A percentile compares a stretch with the other conserved stretches of the same genome.
Conservation (phyloP, 805 yeast species). For the Candida corydali region DNA sequence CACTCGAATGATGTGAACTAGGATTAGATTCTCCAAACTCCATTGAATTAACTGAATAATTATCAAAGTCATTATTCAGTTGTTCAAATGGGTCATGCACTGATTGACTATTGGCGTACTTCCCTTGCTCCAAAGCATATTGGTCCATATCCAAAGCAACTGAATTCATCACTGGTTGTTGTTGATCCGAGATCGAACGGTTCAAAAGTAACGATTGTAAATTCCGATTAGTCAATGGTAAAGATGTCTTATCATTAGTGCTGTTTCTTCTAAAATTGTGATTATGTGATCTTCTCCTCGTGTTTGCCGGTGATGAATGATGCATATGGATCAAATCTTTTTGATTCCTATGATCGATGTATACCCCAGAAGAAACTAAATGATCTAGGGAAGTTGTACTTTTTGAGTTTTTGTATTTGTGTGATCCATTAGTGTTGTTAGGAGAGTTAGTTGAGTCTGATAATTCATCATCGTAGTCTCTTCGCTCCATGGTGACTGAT, state of each 20-base stretch:
- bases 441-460: background rate
- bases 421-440: background rate
- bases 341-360: slow-evolving; percentile 27
- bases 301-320: slow-evolving; percentile 24
- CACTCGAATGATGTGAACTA: slow-evolving; percentile 54
- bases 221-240: slow-evolving; percentile 38
- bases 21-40: slow-evolving; percentile 59
- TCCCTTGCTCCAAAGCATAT: slow-evolving; percentile 29
- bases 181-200: slow-evolving; percentile 1
- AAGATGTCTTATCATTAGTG: background rate
- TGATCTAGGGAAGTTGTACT: slow-evolving; percentile 6
- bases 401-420: background rate
- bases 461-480: slow-evolving; percentile 1
- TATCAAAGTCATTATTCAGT: slow-evolving; percentile 7
- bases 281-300: slow-evolving; percentile 20
- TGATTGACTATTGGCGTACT: slow-evolving; percentile 10
- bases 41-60: slow-evolving; percentile 19
- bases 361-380: slow-evolving; percentile 12
- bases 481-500: slow-evolving; percentile 1
- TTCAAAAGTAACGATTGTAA: slow-evolving; percentile 23
- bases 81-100: slow-evolving; percentile 3
- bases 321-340: slow-evolving; percentile 25
- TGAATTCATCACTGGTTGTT: slow-evolving; percentile 8
- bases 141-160: slow-evolving; percentile 40
- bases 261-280: slow-evolving; percentile 1